Evolutionary conservation across 768 basidiomycete species (phyloP).

Genomic region (Lactifluus hygrophoroides): DNA sequence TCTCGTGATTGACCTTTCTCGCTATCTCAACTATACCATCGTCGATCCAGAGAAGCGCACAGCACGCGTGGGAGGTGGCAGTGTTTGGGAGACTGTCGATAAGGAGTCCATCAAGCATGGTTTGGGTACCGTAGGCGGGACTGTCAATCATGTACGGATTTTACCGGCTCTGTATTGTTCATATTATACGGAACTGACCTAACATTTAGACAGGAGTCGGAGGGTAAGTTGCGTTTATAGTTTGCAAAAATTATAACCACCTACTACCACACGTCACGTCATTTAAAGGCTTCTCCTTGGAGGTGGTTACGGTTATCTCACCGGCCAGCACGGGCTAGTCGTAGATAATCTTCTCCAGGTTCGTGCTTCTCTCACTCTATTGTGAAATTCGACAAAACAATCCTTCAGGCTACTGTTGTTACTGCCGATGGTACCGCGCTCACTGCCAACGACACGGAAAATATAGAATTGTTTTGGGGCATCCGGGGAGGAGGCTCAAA

Average conservation of each 20-base stretch:
- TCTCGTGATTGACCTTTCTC: constrained; percentile 42
- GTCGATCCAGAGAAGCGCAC: constrained; percentile 33
- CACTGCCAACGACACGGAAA: constrained; percentile 24
- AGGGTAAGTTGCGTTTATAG: constrained; percentile 37
- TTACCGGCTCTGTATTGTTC: no score
- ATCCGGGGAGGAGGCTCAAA: constrained; percentile 46
- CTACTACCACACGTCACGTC: not conserved
- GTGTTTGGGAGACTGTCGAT: constrained; percentile 40
- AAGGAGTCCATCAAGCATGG: constrained; percentile 35
- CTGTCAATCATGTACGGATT: constrained; percentile 39
- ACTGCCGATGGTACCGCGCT: constrained; percentile 35
- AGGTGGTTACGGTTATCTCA: constrained; percentile 48
- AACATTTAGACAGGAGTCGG: constrained; percentile 38
- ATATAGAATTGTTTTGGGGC: constrained; percentile 42
- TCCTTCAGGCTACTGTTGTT: constrained; percentile 35
- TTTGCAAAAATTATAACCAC: not conserved
- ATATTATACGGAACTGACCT: not conserved
- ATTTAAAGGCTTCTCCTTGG: constrained; percentile 38
- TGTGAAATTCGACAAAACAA: constrained; percentile 6
- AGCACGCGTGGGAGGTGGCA: constrained; percentile 39
- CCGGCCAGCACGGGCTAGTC: constrained; percentile 32
- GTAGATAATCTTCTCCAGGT: constrained; percentile 39
- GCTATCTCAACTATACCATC: constrained; percentile 31
- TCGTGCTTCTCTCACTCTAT: constrained; percentile 13
- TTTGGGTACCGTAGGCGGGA: constrained; percentile 40